Base-by-base conservation (phyloP, 495 filamentous ascomycete species). In the Talaromyces adpressus region DNA sequence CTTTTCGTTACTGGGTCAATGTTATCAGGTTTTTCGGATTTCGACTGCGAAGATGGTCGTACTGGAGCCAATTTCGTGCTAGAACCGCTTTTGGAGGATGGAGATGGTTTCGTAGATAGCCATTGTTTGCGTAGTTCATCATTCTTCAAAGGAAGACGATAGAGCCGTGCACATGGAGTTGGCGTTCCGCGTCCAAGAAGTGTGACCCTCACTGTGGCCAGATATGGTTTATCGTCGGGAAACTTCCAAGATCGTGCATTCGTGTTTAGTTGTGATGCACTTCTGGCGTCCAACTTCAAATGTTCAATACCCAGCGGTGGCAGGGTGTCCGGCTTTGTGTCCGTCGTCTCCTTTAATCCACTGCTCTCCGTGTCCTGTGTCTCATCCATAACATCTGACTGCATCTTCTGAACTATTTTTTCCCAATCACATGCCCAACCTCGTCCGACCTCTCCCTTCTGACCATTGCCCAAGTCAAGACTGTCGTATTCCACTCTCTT, bases 351-450 rank as follows among this genome's bases (percentile, higher is more conserved):
- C 9, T 52, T 12, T 34, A 65, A 65, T 64, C 62, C 57, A 56
- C 8, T 62, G 29, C 61, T 36, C 34, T 51, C 57, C 23, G 25
- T 36, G 29, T 66, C 62, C 22, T 62, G 52, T 25, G 67, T 63
- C n/a, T 63, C 56, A 5, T 66, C 60, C 25, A 29, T 53, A 4
- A n/a, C 32, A 18, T 63, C 60, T 29, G 54, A 49, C 41, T 29
- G 49, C 29, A 64, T 61, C 6, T 68, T 71, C 61, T 70, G 69
- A 32, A 86, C 75, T 22, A 94, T 79, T 62, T 76, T 74, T 65
- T 91, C 89, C 83, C 92, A 98, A 70, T 97, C 93, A 77, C 93
- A 97, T 18, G 85, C 85, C 85, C 90, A 92, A 2, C 92, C 92
- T 59, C 80, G 73, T 2, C 94, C 94, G 47, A 96, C 71, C 69